Conservation (phyloP, 2,329 filamentous ascomycete genomes). For the Pseudogymnoascus sp. region DNA sequence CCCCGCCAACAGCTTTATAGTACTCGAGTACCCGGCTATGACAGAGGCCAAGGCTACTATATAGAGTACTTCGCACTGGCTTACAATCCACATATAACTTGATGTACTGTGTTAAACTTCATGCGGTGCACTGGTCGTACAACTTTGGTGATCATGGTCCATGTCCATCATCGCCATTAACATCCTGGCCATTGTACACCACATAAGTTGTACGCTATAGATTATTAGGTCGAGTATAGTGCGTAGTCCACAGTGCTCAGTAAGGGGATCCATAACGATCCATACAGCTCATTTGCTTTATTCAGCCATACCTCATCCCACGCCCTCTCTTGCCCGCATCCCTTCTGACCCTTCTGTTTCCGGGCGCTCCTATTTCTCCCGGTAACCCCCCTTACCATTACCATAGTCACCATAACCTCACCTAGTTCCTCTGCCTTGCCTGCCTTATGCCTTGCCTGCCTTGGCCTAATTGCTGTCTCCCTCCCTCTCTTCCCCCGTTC, state of each 20-base stretch:
- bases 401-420: not conserved
- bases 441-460: not conserved
- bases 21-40: not conserved
- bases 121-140: not conserved
- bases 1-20: not conserved
- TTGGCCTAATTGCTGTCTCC: not conserved
- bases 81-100: not conserved
- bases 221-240: not conserved
- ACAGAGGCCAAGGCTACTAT: not conserved
- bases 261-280: not conserved
- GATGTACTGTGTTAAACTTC: not conserved
- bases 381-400: not conserved
- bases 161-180: not conserved
- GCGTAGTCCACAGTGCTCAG: not conserved
- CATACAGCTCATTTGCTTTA: slow-evolving; percentile 5
- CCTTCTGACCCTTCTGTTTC: not conserved
- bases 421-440: not conserved
- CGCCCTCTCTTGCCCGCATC: not conserved
- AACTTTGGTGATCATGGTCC: not conserved
- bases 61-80: not conserved
- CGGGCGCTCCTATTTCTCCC: not conserved
- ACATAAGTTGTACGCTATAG: not conserved
- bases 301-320: slow-evolving; percentile 3
- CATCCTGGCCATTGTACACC: not conserved
- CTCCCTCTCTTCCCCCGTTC: not conserved